Evolutionary conservation across 2,329 filamentous ascomycete species (phyloP), one percentile per base, ranked within the genome.

Genomic region (Fusarium sp.): DNA sequence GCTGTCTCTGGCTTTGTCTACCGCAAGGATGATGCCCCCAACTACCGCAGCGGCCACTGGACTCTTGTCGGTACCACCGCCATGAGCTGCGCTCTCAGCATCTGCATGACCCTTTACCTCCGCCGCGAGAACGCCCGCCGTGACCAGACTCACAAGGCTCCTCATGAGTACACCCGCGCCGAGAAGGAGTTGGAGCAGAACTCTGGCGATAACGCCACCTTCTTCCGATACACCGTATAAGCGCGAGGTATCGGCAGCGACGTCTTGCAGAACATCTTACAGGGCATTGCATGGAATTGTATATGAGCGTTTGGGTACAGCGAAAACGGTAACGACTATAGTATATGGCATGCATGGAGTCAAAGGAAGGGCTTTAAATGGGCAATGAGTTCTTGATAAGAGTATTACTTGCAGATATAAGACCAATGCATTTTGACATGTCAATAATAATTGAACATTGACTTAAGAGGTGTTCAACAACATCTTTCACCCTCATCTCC

Each of bases 21-120:
- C 70, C 76, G 73, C 58, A 69, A 71, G 62, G 63, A 72, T 28
- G 84, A 88, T 33, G 83, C 78, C 1, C 86, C 86, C 3, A 80
- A 86, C 33, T 90, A 87, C 74, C 78, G 86, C 48, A 81, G 82
- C 30, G 89, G 88, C 10, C 88, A 91, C 71, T 85, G 85, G 1
- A 81, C 87, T 8, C 88, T 87, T 3, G 75, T 90, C 37, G 80
- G 80, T 6, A 79, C 89, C 63, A 86, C 88, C 3, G 82, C 79
- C 65, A 84, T 88, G 81, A 82, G 83, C 19, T 79, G 83, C 59
- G 57, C 81, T 48, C 78, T 89, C 14, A 84, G 81, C 43, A 74
- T 82, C 44, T 78, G 84, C 71, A 89, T 90, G 87, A 86, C 84
- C 20, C 74, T 82, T 28, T 89, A 88, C 77, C 83, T 87, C 26